Evolutionary conservation across 441 rosid genomes (phyloP), one percentile per base, ranked within the genome.

Genomic region (Manihot esculenta): DNA sequence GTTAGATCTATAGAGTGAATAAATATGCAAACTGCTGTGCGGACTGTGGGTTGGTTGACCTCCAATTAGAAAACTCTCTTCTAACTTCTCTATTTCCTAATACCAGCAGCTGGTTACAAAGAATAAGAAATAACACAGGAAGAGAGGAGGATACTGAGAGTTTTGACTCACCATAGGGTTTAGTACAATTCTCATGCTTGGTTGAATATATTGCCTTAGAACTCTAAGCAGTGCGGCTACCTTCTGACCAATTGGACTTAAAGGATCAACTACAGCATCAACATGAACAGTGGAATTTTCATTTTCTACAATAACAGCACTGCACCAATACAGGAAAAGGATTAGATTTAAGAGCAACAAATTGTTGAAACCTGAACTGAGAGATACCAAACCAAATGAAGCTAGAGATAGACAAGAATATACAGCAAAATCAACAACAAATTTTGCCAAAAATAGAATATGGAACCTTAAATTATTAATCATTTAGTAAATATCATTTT

Each of bases 221-320:
- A 91, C 82, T 71, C 79, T 91, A 84, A 96, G 97, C 84, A 96
- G 87, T 13, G 97, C 84, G 75, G 97, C 89, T 71, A 96, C 79
- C 80, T 92, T 93, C 83, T 96, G 98, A 75, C 98, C 98, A 55
- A 79, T 62, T 64, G 96, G 86, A 82, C 98, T 91, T 74, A 96
- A 79, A 70, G 99, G 99, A 87, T 96, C 99, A 73, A 96, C 63
- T 68, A 96, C 97, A 53, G 96, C 98, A 84, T 93, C 99, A 51
- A 96, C 84, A 78, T 96, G 99, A 79, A 96, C 76, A 67, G 86
- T 82, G 59, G 97, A 78, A 79, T 89, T 84, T 83, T 86, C 98
- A 80, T 87, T 84, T 62, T 85, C 87, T 47, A 88, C 68, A 42
- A 84, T 75, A 81, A 92, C 92, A 68, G 99, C 97, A 85, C 99